Conservation (phyloP, 78 protist genomes). For the Dictyostelium capitatum region DNA sequence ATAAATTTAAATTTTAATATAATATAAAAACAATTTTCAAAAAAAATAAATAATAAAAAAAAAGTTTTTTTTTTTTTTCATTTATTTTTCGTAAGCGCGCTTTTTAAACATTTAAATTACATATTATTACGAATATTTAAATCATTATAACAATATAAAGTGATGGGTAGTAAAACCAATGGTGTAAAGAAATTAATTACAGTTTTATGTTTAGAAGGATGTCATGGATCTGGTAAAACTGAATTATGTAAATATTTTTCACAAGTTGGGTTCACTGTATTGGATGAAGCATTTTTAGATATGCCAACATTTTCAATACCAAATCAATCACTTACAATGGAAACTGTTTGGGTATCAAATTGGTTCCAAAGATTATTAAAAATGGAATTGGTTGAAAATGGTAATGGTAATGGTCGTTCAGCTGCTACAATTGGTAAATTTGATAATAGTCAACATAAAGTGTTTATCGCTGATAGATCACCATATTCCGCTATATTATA, state of each 20-base stretch:
- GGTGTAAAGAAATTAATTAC: slow-evolving; percentile 32
- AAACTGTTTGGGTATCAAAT: slow-evolving; percentile 76
- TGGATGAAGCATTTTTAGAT: slow-evolving; percentile 82
- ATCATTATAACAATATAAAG: no score
- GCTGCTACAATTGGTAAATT: background rate
- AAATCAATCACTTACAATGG: slow-evolving; percentile 74
- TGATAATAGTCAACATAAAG: background rate
- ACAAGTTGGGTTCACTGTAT: slow-evolving; percentile 35
- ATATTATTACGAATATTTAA: no score
- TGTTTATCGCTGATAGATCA: slow-evolving; percentile 79
- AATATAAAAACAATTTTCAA: background rate
- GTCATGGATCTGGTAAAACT: slow-evolving; percentile 81
- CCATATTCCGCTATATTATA: slow-evolving; percentile 79
- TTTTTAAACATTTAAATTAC: no score
- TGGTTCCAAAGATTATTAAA: slow-evolving; percentile 71
- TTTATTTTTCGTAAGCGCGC: background rate
- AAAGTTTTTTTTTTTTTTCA: background rate
- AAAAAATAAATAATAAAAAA: background rate
- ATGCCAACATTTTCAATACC: slow-evolving; percentile 78
- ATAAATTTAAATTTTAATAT: background rate
- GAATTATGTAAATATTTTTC: slow-evolving; percentile 64
- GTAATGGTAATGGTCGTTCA: no score
- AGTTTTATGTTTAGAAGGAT: slow-evolving; percentile 67
- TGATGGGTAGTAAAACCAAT: background rate
- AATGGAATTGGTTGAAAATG: slow-evolving; percentile 20